Percentiles rank a stretch among this genome's conserved stretches.
Evolutionary conservation across 2,329 filamentous ascomycete genomes (phyloP).

Genomic region (Aspergillus quadrilineatus): DNA sequence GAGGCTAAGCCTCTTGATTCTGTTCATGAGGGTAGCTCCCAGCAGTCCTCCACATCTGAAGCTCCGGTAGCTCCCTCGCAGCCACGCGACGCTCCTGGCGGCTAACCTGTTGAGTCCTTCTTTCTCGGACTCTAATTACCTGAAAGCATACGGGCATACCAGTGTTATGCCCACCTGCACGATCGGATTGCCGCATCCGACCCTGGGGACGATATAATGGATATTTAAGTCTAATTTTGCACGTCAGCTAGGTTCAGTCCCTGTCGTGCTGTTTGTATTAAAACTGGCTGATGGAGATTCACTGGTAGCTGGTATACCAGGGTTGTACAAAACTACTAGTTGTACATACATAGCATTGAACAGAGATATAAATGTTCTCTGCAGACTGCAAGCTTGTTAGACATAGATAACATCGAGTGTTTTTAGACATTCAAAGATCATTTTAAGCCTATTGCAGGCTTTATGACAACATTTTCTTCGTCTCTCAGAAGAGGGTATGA

Average conservation of each 20-base stretch:
- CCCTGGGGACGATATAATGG: not conserved
- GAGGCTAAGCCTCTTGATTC: constrained; percentile 13
- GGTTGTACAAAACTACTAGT: constrained; percentile 1
- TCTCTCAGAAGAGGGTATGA: too few species aligned
- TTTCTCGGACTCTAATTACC: not conserved
- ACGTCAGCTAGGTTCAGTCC: not conserved
- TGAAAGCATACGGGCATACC: not conserved
- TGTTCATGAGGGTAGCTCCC: constrained; percentile 14
- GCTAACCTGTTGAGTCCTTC: not conserved
- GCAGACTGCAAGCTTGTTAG: not conserved
- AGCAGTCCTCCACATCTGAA: constrained; percentile 6
- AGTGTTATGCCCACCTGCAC: not conserved
- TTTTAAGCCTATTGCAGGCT: too few species aligned
- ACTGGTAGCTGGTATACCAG: constrained; percentile 14
- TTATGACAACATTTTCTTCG: too few species aligned
- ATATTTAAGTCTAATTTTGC: not conserved
- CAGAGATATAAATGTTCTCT: not conserved
- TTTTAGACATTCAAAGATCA: too few species aligned
- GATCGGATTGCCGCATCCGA: not conserved
- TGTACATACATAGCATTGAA: not conserved
- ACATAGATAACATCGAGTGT: not conserved
- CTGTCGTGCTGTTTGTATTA: not conserved
- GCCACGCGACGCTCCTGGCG: not conserved
- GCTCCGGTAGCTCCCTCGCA: constrained; percentile 1
- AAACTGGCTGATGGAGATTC: constrained; percentile 1